phyloP scores from a whole-genome alignment of 768 basidiomycete genomes.

The Hygrocybe punicea region DNA sequence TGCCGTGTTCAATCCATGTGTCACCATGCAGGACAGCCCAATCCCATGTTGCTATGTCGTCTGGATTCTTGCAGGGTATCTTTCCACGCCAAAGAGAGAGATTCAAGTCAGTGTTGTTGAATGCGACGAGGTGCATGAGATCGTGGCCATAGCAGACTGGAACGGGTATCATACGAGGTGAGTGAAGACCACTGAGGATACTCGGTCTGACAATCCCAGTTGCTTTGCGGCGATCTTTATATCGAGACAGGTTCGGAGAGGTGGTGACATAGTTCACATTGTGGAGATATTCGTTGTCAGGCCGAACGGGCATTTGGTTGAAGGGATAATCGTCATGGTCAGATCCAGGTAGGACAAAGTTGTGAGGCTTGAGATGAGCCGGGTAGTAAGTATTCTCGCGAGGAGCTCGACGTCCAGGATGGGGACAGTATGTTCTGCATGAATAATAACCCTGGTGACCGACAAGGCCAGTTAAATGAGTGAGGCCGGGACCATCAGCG shows the following conservation, averaged over 20 bases:
- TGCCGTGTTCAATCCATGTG: conserved; percentile 19
- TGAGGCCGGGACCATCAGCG: conserved; percentile 3
- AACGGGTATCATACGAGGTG: conserved; percentile 33
- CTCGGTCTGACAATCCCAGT: conserved; percentile 38
- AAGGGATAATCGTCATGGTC: conserved; percentile 16
- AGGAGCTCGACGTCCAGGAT: conserved; percentile 31
- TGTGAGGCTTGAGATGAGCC: conserved; percentile 24
- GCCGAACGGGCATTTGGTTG: background rate
- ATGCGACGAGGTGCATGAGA: conserved; percentile 39
- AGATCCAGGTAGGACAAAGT: conserved; percentile 22
- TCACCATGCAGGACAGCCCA: conserved; percentile 25
- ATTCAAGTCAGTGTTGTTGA: conserved; percentile 37
- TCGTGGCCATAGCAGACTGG: conserved; percentile 23
- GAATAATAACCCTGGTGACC: conserved; percentile 15
- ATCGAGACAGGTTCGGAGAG: conserved; percentile 28
- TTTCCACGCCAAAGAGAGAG: conserved; percentile 16
- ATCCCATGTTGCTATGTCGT: conserved; percentile 26
- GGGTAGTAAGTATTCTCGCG: conserved; percentile 32
- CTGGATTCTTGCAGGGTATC: conserved; percentile 15
- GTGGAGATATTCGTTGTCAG: background rate
- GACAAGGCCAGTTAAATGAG: conserved; percentile 24
- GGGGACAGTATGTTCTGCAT: conserved; percentile 24
- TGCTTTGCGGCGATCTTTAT: conserved; percentile 21
- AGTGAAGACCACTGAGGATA: conserved; percentile 40
- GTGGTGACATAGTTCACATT: conserved; percentile 10